These are phyloP conservation scores for Allomyces macrogynus DNA, from an alignment of 192 early-diverging fungal species.

Conservation along the genomic window DNA sequence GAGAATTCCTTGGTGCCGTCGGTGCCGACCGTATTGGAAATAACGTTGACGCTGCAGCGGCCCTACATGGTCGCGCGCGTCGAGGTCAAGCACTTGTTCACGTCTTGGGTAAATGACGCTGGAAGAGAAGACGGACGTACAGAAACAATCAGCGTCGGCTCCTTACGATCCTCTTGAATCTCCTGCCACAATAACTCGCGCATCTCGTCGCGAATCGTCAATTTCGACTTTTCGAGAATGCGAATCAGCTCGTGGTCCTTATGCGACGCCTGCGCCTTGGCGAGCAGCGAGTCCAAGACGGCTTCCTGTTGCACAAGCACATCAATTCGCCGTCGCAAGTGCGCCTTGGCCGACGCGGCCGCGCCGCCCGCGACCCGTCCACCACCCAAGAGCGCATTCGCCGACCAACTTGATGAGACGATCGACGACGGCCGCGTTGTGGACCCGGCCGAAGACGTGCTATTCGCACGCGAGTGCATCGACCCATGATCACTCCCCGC, in stretches of 20 bases:
- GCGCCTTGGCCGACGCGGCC: too few relatives aligned
- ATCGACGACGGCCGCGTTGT: too few relatives aligned
- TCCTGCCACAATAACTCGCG: conserved; percentile 37
- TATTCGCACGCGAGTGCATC: too few relatives aligned
- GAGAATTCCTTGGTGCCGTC: conserved; percentile 32
- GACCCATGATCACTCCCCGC: too few relatives aligned
- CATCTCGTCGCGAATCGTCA: conserved; percentile 29
- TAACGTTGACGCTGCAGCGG: conserved; percentile 24
- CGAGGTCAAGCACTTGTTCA: neutral
- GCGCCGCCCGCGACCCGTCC: too few relatives aligned
- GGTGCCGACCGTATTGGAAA: conserved; percentile 23
- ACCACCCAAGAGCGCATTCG: too few relatives aligned
- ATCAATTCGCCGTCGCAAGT: too few relatives aligned
- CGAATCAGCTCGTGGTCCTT: conserved; percentile 33
- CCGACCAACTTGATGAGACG: too few relatives aligned
- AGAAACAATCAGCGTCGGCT: conserved; percentile 11
- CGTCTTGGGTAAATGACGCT: too few relatives aligned
- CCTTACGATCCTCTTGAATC: conserved; percentile 32
- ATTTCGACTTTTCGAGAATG: conserved; percentile 36
- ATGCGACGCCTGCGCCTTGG: conserved; percentile 27
- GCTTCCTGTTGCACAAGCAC: conserved; percentile 30
- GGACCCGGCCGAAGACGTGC: too few relatives aligned
- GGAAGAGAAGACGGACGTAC: neutral
- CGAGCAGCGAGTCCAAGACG: conserved; percentile 41
- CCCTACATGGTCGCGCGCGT: conserved; percentile 8